Conservation (phyloP, 129 eudicot genomes). For the Centella asiatica region DNA sequence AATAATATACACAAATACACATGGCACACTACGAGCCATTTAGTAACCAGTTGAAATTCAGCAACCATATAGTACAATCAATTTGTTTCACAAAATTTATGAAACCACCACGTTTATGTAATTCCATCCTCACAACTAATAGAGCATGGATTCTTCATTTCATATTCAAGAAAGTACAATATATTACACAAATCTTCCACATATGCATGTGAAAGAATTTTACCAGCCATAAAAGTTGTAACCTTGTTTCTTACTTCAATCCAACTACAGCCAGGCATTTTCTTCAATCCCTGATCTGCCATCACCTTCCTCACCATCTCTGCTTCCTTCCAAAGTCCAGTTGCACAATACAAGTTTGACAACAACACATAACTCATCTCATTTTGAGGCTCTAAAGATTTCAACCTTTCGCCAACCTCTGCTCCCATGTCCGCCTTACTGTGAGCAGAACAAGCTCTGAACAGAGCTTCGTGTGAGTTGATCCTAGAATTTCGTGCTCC, state of each 20-base stretch:
- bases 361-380: conserved; percentile 68
- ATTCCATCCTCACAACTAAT: conserved; percentile 12
- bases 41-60: no score
- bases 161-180: conserved; percentile 42
- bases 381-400: conserved; percentile 28
- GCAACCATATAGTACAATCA: no score
- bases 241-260: conserved; percentile 49
- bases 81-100: no score
- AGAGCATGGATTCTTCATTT: conserved; percentile 35
- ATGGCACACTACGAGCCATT: no score
- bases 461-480: conserved; percentile 40
- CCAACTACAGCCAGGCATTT: conserved; percentile 82
- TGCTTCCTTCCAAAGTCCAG: conserved; percentile 66
- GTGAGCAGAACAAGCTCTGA: conserved; percentile 50
- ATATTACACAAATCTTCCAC: conserved; percentile 30
- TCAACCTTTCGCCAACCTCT: conserved; percentile 36
- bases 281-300: conserved; percentile 51
- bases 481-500: conserved; percentile 12
- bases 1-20: no score
- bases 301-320: conserved; percentile 57
- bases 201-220: conserved; percentile 8
- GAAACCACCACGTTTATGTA: conserved; percentile 12
- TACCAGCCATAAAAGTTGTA: conserved; percentile 50
- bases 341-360: conserved; percentile 71
- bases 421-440: conserved; percentile 32